Conservation (phyloP, 805 yeast species). For the Ogataea methylovora region DNA sequence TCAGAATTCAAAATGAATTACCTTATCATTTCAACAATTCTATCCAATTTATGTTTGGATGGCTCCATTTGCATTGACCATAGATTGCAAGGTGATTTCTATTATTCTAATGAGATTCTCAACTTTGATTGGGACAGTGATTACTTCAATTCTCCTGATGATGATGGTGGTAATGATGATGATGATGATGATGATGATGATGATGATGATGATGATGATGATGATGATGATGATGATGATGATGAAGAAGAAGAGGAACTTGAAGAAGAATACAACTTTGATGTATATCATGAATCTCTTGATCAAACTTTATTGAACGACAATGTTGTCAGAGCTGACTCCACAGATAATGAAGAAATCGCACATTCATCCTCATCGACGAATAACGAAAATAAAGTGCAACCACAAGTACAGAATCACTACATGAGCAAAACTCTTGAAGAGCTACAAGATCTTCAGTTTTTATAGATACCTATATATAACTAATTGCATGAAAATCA, state of each 20-base stretch:
- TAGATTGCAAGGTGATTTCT: conserved; percentile 20
- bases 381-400: too few relatives aligned
- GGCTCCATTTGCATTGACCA: conserved; percentile 23
- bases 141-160: conserved; percentile 1
- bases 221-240: not conserved
- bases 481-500: too few relatives aligned
- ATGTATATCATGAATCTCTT: too few relatives aligned
- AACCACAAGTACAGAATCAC: too few relatives aligned
- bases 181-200: conserved; percentile 2
- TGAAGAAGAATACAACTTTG: not conserved
- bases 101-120: conserved; percentile 21
- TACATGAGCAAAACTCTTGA: too few relatives aligned
- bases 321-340: too few relatives aligned
- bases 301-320: too few relatives aligned
- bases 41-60: conserved; percentile 13
- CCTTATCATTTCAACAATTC: conserved; percentile 20
- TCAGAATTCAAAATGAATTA: conserved; percentile 20
- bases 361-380: too few relatives aligned
- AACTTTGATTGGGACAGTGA: conserved; percentile 12
- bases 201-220: not conserved
- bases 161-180: not conserved
- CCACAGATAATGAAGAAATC: too few relatives aligned
- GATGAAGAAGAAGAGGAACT: not conserved
- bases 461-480: too few relatives aligned
- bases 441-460: too few relatives aligned